phyloP scores from a whole-genome alignment of 371 early-diverging fungal species.

The Syncephalastrum monosporum region DNA sequence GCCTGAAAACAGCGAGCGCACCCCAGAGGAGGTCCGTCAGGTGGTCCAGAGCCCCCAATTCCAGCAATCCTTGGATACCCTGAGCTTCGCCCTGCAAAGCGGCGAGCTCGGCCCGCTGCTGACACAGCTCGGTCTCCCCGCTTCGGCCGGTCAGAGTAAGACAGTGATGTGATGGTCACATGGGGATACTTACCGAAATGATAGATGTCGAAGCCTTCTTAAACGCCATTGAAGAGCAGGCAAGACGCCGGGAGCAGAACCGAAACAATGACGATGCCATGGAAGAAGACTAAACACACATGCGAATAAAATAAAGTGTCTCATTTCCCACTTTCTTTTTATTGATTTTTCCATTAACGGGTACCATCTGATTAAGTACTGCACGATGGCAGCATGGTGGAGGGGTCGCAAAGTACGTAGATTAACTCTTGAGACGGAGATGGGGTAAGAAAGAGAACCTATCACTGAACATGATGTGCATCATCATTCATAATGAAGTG shows the following conservation, averaged over 20 bases:
- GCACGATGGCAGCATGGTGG: too few species aligned
- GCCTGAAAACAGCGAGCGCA: conserved; percentile 49
- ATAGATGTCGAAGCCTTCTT: conserved; percentile 70
- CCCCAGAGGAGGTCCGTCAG: conserved; percentile 56
- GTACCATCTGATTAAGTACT: too few species aligned
- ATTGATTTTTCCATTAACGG: too few species aligned
- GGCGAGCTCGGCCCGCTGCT: conserved; percentile 69
- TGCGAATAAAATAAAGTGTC: conserved; percentile 1
- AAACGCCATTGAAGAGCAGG: conserved; percentile 62
- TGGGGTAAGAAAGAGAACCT: too few species aligned
- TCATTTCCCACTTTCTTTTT: background rate
- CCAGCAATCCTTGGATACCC: conserved; percentile 62
- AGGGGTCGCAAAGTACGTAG: too few species aligned
- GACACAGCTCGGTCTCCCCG: conserved; percentile 60
- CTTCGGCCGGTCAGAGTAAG: conserved; percentile 11
- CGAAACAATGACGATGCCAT: conserved; percentile 29
- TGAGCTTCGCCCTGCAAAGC: conserved; percentile 65
- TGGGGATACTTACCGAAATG: background rate
- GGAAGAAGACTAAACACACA: conserved; percentile 29
- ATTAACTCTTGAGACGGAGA: too few species aligned
- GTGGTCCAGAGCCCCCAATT: conserved; percentile 70
- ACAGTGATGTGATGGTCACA: background rate
- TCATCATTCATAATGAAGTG: too few species aligned
- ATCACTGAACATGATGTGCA: too few species aligned
- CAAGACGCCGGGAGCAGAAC: conserved; percentile 33